Evolutionary conservation across 1,139 yeast genomes (phyloP).

Genomic region (Meyerozyma athensensis): DNA sequence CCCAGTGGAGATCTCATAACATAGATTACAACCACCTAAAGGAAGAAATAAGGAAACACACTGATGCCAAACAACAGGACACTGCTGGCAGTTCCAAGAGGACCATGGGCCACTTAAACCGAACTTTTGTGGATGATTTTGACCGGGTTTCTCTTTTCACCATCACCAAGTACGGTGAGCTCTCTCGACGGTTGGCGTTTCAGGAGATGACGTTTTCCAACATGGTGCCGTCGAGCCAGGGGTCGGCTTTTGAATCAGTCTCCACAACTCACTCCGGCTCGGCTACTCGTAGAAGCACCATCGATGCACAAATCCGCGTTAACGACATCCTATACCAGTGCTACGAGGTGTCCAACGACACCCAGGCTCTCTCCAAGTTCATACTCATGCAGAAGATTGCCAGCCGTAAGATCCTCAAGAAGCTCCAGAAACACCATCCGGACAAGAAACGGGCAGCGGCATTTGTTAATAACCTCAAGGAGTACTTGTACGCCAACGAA

Average conservation of each 20-base stretch:
- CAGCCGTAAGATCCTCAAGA: constrained; percentile 72
- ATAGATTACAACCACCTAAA: constrained; percentile 79
- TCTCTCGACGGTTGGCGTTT: constrained; percentile 26
- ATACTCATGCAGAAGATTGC: constrained; percentile 80
- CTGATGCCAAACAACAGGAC: constrained; percentile 14
- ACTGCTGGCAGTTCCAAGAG: constrained; percentile 7
- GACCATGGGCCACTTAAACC: constrained; percentile 21
- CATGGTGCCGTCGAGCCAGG: neutral
- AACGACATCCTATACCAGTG: constrained; percentile 32
- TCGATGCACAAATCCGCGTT: constrained; percentile 22
- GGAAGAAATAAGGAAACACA: constrained; percentile 49
- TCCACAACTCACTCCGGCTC: neutral
- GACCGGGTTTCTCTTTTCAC: constrained; percentile 57
- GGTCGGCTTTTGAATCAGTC: neutral
- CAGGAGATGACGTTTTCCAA: neutral
- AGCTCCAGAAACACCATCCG: constrained; percentile 60
- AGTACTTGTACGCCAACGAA: constrained; percentile 33
- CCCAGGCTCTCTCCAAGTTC: constrained; percentile 70
- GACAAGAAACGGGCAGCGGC: constrained; percentile 33
- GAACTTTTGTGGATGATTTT: constrained; percentile 43
- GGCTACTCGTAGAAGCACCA: neutral
- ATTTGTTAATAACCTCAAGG: constrained; percentile 34
- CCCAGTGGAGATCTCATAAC: constrained; percentile 84
- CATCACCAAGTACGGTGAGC: constrained; percentile 62
- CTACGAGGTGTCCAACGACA: constrained; percentile 49